Evolutionary conservation across 2,329 filamentous ascomycete genomes (phyloP).

Genomic region (Pestalotiopsis fici): DNA sequence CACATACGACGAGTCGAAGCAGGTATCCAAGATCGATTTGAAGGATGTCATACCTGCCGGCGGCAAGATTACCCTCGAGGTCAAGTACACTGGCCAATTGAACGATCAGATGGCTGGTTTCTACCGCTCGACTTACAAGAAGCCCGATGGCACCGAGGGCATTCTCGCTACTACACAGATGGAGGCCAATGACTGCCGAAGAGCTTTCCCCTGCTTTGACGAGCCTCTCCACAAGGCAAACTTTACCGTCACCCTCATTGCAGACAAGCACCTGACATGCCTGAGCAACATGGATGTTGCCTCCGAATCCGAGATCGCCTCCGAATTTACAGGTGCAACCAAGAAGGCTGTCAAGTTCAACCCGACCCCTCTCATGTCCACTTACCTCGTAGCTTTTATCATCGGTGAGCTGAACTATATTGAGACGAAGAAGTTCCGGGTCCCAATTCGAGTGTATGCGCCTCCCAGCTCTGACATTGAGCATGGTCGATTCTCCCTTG

Average conservation of each 20-base stretch:
- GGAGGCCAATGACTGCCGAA: constrained; percentile 91
- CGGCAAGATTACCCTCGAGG: constrained; percentile 74
- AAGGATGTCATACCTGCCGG: constrained; percentile 72
- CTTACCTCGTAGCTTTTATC: constrained; percentile 92
- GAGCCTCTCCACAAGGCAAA: constrained; percentile 92
- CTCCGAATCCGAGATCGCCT: constrained; percentile 72
- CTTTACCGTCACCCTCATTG: constrained; percentile 88
- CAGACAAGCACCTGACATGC: constrained; percentile 88
- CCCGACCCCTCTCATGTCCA: constrained; percentile 91
- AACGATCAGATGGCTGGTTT: constrained; percentile 98
- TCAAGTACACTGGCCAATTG: constrained; percentile 75
- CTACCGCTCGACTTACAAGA: constrained; percentile 94
- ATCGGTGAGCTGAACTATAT: constrained; percentile 93
- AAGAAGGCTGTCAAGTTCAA: constrained; percentile 92
- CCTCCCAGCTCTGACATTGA: constrained; percentile 88
- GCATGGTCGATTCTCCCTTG: constrained; percentile 86
- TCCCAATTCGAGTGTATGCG: constrained; percentile 92
- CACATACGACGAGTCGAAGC: constrained; percentile 74
- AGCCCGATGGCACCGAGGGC: constrained; percentile 73
- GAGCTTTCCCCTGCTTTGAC: constrained; percentile 95
- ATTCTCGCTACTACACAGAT: constrained; percentile 92
- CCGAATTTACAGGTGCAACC: constrained; percentile 59
- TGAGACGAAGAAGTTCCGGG: constrained; percentile 86
- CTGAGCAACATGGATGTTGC: constrained; percentile 96
- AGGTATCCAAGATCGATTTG: constrained; percentile 82